A percentile compares a stretch with the other conserved stretches of the same genome.
phyloP scores from a whole-genome alignment of 441 rosid genomes.

The Syzygium syzygioides region DNA sequence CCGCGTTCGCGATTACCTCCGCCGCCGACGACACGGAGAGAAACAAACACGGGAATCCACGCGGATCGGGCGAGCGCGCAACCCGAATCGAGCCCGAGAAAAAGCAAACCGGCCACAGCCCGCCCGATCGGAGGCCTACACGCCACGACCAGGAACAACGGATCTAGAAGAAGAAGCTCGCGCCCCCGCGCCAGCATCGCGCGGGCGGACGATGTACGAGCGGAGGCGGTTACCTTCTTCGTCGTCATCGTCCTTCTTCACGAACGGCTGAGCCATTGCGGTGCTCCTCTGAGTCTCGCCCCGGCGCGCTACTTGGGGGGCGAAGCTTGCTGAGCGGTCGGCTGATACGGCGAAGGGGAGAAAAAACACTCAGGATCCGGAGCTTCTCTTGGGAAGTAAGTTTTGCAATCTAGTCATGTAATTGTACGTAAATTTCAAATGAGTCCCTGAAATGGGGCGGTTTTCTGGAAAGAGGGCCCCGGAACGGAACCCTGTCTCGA shows the following conservation, averaged over 20 bases:
- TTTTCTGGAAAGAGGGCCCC: accelerated
- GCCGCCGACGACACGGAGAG: too few relatives aligned
- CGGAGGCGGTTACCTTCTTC: constrained; percentile 63
- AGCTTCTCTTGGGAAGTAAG: neutral
- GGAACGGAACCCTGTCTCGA: accelerated
- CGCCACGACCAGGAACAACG: too few relatives aligned
- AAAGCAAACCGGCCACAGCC: too few relatives aligned
- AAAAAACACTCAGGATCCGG: neutral
- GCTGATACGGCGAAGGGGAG: neutral
- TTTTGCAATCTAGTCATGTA: neutral
- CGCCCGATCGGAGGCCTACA: too few relatives aligned
- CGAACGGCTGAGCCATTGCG: constrained; percentile 86
- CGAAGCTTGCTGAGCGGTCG: neutral
- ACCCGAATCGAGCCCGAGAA: too few relatives aligned
- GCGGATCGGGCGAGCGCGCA: too few relatives aligned
- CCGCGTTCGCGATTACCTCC: neutral
- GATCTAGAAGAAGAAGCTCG: neutral
- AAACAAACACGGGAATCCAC: too few relatives aligned
- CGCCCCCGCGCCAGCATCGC: neutral
- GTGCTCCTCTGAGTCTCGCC: neutral
- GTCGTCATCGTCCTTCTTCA: constrained; percentile 99
- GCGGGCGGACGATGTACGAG: neutral
- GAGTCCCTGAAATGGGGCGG: neutral
- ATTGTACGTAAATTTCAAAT: neutral
- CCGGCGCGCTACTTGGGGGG: neutral